These are phyloP conservation scores for Cladosporium sp. DNA, from an alignment of 2,329 filamentous ascomycete genomes.

Conservation along the genomic window DNA sequence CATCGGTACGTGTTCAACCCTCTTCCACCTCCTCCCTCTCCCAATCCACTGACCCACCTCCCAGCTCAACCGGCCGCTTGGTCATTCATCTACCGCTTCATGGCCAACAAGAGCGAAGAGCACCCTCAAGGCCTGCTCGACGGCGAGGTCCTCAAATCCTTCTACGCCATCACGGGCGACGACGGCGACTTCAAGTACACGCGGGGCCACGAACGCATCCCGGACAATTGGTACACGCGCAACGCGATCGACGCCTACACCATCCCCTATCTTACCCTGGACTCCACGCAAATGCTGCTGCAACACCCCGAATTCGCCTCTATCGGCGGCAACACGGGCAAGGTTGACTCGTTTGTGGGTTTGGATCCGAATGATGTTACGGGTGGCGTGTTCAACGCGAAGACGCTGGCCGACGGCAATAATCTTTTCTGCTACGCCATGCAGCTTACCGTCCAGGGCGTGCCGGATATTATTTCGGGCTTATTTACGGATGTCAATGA, in stretches of 20 bases:
- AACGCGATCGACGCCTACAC: slow-evolving; percentile 25
- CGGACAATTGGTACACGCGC: slow-evolving; percentile 31
- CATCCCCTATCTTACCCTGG: slow-evolving; percentile 27
- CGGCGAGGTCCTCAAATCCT: slow-evolving; percentile 21
- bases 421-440: slow-evolving; percentile 36
- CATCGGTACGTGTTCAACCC: slow-evolving; percentile 23
- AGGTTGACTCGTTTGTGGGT: slow-evolving; percentile 31
- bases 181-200: slow-evolving; percentile 22
- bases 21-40: too few species aligned
- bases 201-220: slow-evolving; percentile 26
- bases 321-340: slow-evolving; percentile 36
- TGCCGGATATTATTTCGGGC: slow-evolving; percentile 24
- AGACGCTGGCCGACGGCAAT: slow-evolving; percentile 25
- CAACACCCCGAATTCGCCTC: slow-evolving; percentile 30
- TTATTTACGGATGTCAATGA: slow-evolving; percentile 14
- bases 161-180: slow-evolving; percentile 23
- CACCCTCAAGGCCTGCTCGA: slow-evolving; percentile 21
- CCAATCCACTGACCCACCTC: not conserved
- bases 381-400: slow-evolving; percentile 40
- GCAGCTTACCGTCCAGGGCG: slow-evolving; percentile 31
- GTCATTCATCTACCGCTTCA: slow-evolving; percentile 28
- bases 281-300: slow-evolving; percentile 19
- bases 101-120: slow-evolving; percentile 27
- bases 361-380: slow-evolving; percentile 34
- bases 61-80: slow-evolving; percentile 24